Evolutionary conservation across 2,329 filamentous ascomycete genomes (phyloP).

Genomic region (Chaetoscypha palmicola): DNA sequence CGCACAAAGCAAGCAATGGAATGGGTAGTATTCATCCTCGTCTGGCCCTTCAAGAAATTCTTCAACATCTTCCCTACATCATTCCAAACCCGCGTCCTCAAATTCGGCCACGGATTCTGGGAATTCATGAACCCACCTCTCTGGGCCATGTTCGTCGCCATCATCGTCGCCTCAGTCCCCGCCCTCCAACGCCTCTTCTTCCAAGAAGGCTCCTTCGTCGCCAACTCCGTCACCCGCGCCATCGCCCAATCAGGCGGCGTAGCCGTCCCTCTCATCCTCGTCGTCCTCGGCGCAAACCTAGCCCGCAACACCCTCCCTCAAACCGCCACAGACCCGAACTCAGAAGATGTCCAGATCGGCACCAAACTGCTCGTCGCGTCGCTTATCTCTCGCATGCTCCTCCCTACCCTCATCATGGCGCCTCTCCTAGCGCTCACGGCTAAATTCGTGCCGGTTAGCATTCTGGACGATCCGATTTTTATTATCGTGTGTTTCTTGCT

Average conservation of each 20-base stretch:
- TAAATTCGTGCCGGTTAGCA: conserved; percentile 87
- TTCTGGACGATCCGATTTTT: conserved; percentile 95
- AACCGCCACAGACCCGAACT: conserved; percentile 53
- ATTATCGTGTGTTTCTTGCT: conserved; percentile 96
- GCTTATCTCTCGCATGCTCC: conserved; percentile 80
- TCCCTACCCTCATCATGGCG: conserved; percentile 88
- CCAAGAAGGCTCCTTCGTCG: conserved; percentile 77
- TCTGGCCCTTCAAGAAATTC: conserved; percentile 17
- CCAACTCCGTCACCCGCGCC: conserved; percentile 87
- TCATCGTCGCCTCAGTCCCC: conserved; percentile 84
- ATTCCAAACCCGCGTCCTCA: conserved; percentile 43
- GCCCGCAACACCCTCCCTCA: conserved; percentile 77
- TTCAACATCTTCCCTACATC: conserved; percentile 46
- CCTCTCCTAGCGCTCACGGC: conserved; percentile 80
- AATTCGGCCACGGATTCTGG: conserved; percentile 59
- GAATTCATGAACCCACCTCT: conserved; percentile 98
- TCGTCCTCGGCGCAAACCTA: conserved; percentile 90
- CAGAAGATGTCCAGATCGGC: conserved; percentile 62
- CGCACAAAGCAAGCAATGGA: conserved; percentile 25
- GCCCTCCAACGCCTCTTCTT: conserved; percentile 80
- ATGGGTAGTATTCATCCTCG: conserved; percentile 12
- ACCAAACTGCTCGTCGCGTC: conserved; percentile 79
- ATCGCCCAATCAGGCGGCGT: conserved; percentile 81
- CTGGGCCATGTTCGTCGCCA: conserved; percentile 92
- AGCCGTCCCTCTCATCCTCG: conserved; percentile 88